Evolutionary conservation across 2,329 filamentous ascomycete species (phyloP), one percentile per base, ranked within the genome.

Genomic region (Teratosphaeria pseudoeucalypti): DNA sequence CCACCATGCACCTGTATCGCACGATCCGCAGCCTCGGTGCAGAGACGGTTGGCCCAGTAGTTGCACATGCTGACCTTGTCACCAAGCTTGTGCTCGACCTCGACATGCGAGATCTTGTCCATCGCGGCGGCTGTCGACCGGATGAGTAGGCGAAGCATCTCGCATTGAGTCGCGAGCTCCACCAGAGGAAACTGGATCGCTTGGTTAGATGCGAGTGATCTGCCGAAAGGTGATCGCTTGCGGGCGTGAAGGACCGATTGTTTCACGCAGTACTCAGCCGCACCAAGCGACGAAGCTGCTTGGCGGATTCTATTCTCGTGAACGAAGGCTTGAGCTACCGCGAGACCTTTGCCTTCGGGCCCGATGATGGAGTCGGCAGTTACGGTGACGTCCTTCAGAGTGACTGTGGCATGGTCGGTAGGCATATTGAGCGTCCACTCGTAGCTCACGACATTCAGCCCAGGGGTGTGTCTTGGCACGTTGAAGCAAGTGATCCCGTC

Each of bases 371-470:
- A 75, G 23, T 75, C 76, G 14, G 74, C 72, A 0, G 83, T 81
- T 0, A 85, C 80, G 66, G 75, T 81, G n/a, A 84, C 83, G 59
- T 81, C 71, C n/a, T 77, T 77, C 53, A 86, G 73, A 2, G 77
- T 76, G 47, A 86, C 74, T 1, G 82, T 85, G 2, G 83, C 83
- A 67, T 86, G 83, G 68, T 86, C 83, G 6, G 83, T 85, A 0
- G 83, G 83, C 83, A 86, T 86, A 65, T 86, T 86, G 57, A 85
- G 77, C 1, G 83, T 86, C 81, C 82, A 86, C 70, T 86, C 79
- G 64, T 83, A 86, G 43, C 80, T 82, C 54, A 79, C 76, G 7
- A 84, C 77, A 26, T 76, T 74, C 16, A 85, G 64, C 0, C 83
- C 83, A 0, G 76, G 75, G 0, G 81, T 78, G 1, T 79, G 72